phyloP scores from a whole-genome alignment of 2,329 filamentous ascomycete genomes.

The Emergomyces pasteurianus region DNA sequence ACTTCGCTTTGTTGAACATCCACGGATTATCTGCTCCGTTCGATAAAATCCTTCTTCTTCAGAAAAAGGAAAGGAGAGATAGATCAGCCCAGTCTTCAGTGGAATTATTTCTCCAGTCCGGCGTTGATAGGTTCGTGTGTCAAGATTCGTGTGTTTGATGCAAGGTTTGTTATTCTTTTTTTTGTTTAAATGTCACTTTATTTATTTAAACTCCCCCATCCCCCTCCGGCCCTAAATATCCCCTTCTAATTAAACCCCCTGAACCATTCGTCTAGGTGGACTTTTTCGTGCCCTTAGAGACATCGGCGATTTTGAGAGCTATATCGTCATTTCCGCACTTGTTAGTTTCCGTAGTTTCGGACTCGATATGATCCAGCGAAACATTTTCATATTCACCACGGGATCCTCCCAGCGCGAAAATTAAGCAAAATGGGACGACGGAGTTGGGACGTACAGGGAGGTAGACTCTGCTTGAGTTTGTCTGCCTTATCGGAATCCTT shows the following conservation, averaged over 20 bases:
- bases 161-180: neutral
- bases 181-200: neutral
- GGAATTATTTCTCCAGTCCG: neutral
- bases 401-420: neutral
- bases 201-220: neutral
- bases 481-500: constrained; percentile 99
- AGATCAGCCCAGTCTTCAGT: neutral
- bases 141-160: neutral
- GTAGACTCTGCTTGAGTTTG: constrained; percentile 98
- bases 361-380: neutral
- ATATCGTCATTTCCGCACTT: constrained; percentile 6
- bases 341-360: neutral
- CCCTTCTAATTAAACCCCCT: neutral
- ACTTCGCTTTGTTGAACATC: neutral
- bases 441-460: constrained; percentile 63
- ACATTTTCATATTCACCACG: neutral
- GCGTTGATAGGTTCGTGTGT: no score
- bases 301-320: constrained; percentile 35
- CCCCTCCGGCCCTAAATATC: neutral
- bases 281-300: constrained; percentile 37
- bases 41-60: no score
- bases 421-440: neutral
- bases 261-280: constrained; percentile 8
- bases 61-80: neutral
- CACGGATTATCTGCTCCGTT: no score